Evolutionary conservation across 1,284 basidiomycete genomes (phyloP), one percentile per base, ranked within the genome.

Genomic region (Fistulinella cinereoalba): DNA sequence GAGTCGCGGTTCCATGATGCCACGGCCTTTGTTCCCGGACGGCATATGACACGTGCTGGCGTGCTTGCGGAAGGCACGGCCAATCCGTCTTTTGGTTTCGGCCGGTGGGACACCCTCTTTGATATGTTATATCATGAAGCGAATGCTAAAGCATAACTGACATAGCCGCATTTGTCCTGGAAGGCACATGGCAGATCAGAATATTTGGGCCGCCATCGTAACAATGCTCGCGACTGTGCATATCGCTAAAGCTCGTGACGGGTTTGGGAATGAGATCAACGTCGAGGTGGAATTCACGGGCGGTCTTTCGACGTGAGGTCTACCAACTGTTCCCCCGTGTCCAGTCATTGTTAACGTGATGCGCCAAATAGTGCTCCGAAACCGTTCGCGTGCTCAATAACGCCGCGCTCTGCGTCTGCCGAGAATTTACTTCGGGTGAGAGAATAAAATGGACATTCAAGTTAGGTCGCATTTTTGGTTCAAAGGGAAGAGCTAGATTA

Each of bases 101-200:
- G 64, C 34, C 62, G 58, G 61, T 67, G 34, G 7, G 42, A n/a
- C n/a, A n/a, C n/a, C n/a, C 7, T 4, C 2, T 24, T 7, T n/a
- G 1, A 7, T 32, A 24, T 33, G 21, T 8, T 16, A n/a, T 37
- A 45, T 11, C 15, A 10, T 23, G 3, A 3, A 18, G n/a, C 16
- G 18, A 1, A 36, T 39, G 16, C 41, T 53, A 22, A 57, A 18
- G 2, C n/a, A n/a, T n/a, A 8, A 8, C 5, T 19, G 13, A 15
- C 16, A 21, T 43, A 62, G 60, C 9, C 60, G 60, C 8, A 16
- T 37, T 15, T 62, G 64, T 31, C 50, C 64, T 21, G 62, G 62
- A 22, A 58, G 19, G 28, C 28, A 65, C 18, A 22, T 67, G 7
- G 65, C 52, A 22, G 47, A 61, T 13, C 50, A 59, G 28, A 61